Evolutionary conservation across 768 basidiomycete genomes (phyloP).

Genomic region (Strobilomyces confusus): DNA sequence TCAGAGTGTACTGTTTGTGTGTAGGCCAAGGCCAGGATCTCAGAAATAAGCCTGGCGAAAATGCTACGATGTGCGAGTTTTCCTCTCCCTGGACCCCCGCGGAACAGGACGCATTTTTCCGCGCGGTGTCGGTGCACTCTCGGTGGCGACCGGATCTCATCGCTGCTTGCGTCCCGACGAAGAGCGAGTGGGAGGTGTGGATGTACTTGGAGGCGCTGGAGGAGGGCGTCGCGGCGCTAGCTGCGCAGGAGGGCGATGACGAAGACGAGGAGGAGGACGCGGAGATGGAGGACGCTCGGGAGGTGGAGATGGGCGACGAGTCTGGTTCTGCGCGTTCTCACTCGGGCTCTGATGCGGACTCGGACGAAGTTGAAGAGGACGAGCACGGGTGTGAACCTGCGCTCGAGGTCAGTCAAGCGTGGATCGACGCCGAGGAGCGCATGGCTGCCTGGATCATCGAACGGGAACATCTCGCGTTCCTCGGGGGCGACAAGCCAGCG

Average conservation of each 20-base stretch:
- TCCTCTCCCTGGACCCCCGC: conserved; percentile 51
- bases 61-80: no score
- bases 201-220: conserved; percentile 58
- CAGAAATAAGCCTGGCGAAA: no score
- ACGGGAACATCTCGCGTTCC: conserved; percentile 9
- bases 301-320: conserved; percentile 1
- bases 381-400: conserved; percentile 24
- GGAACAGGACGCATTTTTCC: conserved; percentile 75
- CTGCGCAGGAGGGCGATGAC: conserved; percentile 4
- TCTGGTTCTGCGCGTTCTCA: conserved; percentile 24
- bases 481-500: neutral
- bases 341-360: neutral
- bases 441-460: conserved; percentile 26
- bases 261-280: conserved; percentile 6
- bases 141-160: conserved; percentile 76
- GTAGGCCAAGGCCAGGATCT: no score
- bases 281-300: neutral
- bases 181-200: conserved; percentile 63
- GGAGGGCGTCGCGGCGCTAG: conserved; percentile 16
- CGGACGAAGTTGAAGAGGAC: neutral
- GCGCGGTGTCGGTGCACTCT: conserved; percentile 61
- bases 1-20: no score
- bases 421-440: conserved; percentile 33
- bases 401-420: conserved; percentile 34
- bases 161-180: conserved; percentile 60